These are phyloP conservation scores for Malbranchea cinnamomea DNA, from an alignment of 2,329 filamentous ascomycete species.

Conservation along the genomic window DNA sequence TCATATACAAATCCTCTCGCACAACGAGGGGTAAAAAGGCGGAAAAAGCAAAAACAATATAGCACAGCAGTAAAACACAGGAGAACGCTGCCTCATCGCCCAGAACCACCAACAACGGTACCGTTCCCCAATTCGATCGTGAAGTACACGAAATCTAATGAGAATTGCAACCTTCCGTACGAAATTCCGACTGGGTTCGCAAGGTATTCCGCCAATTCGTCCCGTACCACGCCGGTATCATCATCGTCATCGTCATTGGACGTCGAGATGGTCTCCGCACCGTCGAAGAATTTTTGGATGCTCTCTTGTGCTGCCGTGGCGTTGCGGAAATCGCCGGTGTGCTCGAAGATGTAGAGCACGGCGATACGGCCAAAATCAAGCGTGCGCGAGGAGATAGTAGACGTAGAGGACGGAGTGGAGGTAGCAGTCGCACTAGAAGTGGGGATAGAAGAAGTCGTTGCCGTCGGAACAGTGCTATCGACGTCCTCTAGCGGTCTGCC, in stretches of 20 bases:
- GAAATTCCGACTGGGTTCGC: too few species aligned
- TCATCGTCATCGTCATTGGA: too few species aligned
- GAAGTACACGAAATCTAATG: not conserved
- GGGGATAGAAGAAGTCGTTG: too few species aligned
- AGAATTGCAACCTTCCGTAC: too few species aligned
- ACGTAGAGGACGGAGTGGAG: slow-evolving; percentile 7
- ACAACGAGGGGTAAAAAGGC: not conserved
- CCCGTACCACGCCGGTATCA: too few species aligned
- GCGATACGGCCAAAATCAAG: slow-evolving; percentile 16
- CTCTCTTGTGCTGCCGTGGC: slow-evolving; percentile 11
- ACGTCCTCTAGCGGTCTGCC: not conserved
- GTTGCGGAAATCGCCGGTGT: slow-evolving; percentile 9
- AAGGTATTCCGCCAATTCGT: too few species aligned
- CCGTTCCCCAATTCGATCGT: slow-evolving; percentile 3
- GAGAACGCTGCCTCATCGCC: too few species aligned
- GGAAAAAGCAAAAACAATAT: not conserved
- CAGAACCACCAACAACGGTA: slow-evolving; percentile 3
- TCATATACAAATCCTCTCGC: too few species aligned
- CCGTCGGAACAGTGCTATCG: too few species aligned
- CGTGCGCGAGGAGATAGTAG: slow-evolving; percentile 9
- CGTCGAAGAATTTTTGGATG: slow-evolving; percentile 9
- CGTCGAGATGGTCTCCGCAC: too few species aligned
- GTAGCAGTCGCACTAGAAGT: slow-evolving; percentile 8
- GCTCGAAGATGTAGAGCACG: slow-evolving; percentile 15
- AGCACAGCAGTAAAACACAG: not conserved